Evolutionary conservation across 495 filamentous ascomycete species (phyloP), one percentile per base, ranked within the genome.

Genomic region (Trichocladium antarcticum): DNA sequence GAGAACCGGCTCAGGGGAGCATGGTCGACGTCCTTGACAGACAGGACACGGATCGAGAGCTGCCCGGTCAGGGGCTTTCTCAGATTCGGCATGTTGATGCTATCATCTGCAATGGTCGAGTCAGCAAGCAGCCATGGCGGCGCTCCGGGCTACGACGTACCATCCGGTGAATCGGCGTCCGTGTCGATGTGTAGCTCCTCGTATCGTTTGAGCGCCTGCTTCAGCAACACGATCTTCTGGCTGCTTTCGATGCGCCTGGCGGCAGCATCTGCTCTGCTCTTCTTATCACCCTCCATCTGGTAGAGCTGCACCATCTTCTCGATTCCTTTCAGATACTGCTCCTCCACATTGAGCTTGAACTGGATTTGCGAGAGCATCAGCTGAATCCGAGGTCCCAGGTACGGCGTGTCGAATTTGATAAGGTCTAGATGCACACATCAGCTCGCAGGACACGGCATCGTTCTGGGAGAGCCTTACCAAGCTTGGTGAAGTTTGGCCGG

Each of bases 281-380:
- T 96, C 50, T 87, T 81, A 59, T 99, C 92, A n/a, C 92, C 90
- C 66, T 97, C 92, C 70, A 97, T 89, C 65, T 92, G 83, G 61
- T 99, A 99, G 37, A 97, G 74, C 64, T 89, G 87, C 36, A 94
- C 85, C 93, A 99, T 99, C 74, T 99, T 99, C 67, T 99, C 93
- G 55, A 99, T 90, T 50, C 92, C 92, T 53, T 93, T 93, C 57
- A 97, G 92, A 69, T 99, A 99, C 68, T 99, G 92, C 61, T 96
- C 94, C 69, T 99, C 92, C 32, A 99, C 93, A 58, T 90, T 97
- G 39, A 97, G 72, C 69, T 99, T 99, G 69, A 99, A 99, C 68
- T 96, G 89, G 50, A 99, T 79, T 65, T 99, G 92, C 15, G 92
- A 95, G 60, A 99, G 72, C 92, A 99, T 99, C 54, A 96, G 82